Base-by-base conservation (phyloP, 1,284 basidiomycete species). In the Trametes pubescens region DNA sequence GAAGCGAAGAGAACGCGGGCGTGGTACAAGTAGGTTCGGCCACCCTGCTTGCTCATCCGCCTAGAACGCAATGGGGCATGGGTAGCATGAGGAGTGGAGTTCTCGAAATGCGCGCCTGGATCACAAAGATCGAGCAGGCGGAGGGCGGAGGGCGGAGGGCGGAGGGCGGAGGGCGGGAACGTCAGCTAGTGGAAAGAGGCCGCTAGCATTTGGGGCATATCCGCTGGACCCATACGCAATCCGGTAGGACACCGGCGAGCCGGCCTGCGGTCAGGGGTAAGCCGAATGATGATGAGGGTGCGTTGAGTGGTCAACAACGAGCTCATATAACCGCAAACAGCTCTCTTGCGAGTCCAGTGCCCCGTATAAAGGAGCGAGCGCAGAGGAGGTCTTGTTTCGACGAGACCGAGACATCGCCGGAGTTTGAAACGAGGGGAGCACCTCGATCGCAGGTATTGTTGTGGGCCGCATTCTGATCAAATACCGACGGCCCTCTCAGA, bases 311-410 rank as follows among this genome's bases (percentile, higher is more conserved):
- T 16, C 47, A 24, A 3, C 26, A 24, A 29, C 47, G 21, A 2
- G 24, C 26, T 48, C 47, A 48, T 48, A 48, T 48, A 29, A 48
- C 47, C 47, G 24, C 11, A 48, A 48, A n/a, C 47, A 48, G 47
- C 11, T 7, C 14, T 10, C 13, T 4, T 11, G 3, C 47, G 13
- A 16, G 13, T 16, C 47, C 1, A 6, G 11, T 10, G 16, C 29
- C 6, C 24, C 2, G 9, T 9, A 21, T 8, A 26, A 5, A 48
- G 47, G 21, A 47, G 10, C 10, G 47, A 14, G 47, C 4, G 47
- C 47, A 10, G 2, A 29, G 47, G 14, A 48, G 44, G 22, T 48
- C 22, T 48, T 48, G 47, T 48, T 48, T n/a, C 24, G 24, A 26
- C 9, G 7, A 29, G 13, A 48, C 11, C 47, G 26, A 48, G 47